These are phyloP conservation scores for Straminergon stramineum DNA, from an alignment of 225 moss, liverwort and hornwort genomes.

Conservation along the genomic window DNA sequence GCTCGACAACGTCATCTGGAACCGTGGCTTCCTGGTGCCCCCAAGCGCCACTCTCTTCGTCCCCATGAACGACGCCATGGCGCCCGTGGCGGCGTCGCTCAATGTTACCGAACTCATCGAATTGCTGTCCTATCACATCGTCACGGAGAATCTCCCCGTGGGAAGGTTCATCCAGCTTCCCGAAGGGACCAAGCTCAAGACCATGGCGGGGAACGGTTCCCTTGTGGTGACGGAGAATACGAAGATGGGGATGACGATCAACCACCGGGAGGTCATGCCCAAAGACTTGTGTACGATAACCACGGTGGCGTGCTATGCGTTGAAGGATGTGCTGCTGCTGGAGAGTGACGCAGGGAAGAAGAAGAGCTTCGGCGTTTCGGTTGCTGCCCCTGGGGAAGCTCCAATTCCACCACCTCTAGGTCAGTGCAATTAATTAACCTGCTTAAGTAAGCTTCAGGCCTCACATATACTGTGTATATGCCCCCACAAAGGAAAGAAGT, in stretches of 20 bases:
- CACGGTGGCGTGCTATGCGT: neutral
- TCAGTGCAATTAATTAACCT: neutral
- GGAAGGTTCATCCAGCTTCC: neutral
- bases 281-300: slow-evolving; percentile 9
- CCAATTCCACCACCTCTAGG: neutral
- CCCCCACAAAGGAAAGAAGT: neutral
- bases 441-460: neutral
- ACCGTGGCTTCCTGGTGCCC: neutral
- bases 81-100: neutral
- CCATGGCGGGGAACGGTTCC: neutral
- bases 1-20: neutral
- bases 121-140: neutral
- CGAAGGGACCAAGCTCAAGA: neutral
- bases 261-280: neutral
- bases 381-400: neutral
- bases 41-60: slow-evolving; percentile 4
- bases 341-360: neutral
- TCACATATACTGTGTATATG: no score
- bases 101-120: neutral
- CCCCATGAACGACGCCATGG: neutral
- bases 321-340: neutral
- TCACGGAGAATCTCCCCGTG: neutral
- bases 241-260: neutral
- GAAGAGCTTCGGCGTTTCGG: neutral
- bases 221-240: neutral